Evolutionary conservation across 768 basidiomycete genomes (phyloP).

Genomic region (Tricholoma saponaceum): DNA sequence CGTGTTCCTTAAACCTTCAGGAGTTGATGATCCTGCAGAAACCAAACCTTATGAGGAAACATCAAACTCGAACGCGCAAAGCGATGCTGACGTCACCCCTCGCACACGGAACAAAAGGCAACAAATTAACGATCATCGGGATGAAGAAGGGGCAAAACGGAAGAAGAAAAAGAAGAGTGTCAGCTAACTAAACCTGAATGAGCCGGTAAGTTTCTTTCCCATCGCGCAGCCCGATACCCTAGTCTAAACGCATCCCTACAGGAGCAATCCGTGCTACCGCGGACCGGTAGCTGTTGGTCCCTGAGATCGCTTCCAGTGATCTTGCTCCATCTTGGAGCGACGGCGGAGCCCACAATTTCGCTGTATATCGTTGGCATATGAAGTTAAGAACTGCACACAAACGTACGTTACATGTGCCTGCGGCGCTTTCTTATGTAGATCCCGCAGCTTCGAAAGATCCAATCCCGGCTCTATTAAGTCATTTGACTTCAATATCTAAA

Average conservation of each 20-base stretch:
- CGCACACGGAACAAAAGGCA: conserved; percentile 28
- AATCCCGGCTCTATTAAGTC: background rate
- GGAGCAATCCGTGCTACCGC: background rate
- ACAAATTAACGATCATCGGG: conserved; percentile 18
- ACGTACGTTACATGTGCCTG: background rate
- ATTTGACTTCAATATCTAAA: background rate
- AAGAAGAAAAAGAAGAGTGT: conserved; percentile 30
- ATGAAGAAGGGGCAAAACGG: conserved; percentile 22
- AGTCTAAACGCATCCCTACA: background rate
- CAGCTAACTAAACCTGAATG: background rate
- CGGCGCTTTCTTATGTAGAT: background rate
- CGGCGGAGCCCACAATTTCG: background rate
- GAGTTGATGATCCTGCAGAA: conserved; percentile 46
- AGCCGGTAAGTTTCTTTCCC: background rate
- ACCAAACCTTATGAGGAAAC: conserved; percentile 8
- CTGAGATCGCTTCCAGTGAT: background rate
- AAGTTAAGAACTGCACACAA: background rate
- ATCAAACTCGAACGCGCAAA: conserved; percentile 4
- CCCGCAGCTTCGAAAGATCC: background rate
- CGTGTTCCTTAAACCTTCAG: conserved; percentile 52
- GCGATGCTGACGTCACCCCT: conserved; percentile 16
- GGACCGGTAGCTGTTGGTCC: background rate
- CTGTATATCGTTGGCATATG: background rate
- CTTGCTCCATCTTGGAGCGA: background rate
- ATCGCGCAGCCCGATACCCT: background rate